These are phyloP conservation scores for Thelonectria blattea DNA, from an alignment of 2,329 filamentous ascomycete genomes.

Conservation along the genomic window DNA sequence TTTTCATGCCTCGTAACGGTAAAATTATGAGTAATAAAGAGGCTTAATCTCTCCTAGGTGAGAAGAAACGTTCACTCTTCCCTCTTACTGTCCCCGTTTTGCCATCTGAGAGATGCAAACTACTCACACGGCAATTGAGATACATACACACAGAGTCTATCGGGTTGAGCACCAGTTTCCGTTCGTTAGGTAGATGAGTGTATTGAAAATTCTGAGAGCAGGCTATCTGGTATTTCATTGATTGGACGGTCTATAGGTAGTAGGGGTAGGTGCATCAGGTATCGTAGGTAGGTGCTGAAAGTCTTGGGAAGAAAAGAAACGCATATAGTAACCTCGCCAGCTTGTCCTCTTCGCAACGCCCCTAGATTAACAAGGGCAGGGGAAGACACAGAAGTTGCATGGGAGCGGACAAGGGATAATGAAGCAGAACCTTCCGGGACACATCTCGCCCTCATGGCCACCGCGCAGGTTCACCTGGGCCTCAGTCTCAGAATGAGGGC, in stretches of 20 bases:
- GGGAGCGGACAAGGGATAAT: conserved; percentile 47
- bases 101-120: too few species aligned
- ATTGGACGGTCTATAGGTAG: neutral
- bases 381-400: conserved; percentile 43
- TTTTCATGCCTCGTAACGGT: too few species aligned
- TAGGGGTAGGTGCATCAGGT: neutral
- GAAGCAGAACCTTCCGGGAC: conserved; percentile 47
- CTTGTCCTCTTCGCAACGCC: neutral
- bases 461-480: conserved; percentile 36
- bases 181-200: too few species aligned
- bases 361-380: conserved; percentile 13
- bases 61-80: too few species aligned
- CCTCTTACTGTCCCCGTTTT: too few species aligned
- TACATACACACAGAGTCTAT: too few species aligned
- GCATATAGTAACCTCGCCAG: neutral
- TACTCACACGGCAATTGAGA: too few species aligned
- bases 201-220: too few species aligned
- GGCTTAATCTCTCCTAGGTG: too few species aligned
- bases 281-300: neutral
- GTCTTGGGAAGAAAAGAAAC: neutral
- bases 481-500: conserved; percentile 29
- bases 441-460: conserved; percentile 36
- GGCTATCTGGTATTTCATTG: too few species aligned
- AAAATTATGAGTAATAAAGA: too few species aligned
- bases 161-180: too few species aligned